Evolutionary conservation across 345 rosid species (phyloP).

Genomic region (Arabidopsis arenosa): DNA sequence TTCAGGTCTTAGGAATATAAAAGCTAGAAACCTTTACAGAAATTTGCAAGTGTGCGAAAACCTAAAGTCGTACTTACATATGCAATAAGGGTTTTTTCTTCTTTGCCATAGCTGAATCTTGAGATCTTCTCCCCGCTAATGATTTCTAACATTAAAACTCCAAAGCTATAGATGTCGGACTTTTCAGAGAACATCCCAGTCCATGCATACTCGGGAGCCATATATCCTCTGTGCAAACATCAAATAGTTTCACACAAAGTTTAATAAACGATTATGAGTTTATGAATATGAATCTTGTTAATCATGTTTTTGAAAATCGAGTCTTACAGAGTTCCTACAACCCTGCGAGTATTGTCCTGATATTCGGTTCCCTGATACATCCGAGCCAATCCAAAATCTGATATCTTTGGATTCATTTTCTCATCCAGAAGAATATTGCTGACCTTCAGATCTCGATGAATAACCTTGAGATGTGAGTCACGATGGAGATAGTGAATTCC

Average conservation of each 20-base stretch:
- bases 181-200: too few relatives aligned
- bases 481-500: conserved; percentile 37
- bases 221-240: conserved; percentile 9
- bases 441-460: conserved; percentile 36
- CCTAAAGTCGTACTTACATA: too few relatives aligned
- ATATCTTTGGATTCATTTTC: conserved; percentile 26
- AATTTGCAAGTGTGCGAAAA: too few relatives aligned
- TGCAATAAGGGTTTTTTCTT: too few relatives aligned
- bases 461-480: conserved; percentile 29
- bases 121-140: too few relatives aligned
- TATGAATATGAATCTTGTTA: neutral
- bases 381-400: conserved; percentile 40
- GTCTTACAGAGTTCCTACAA: conserved; percentile 41
- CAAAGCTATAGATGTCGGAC: too few relatives aligned
- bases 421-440: conserved; percentile 39
- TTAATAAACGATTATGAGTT: neutral
- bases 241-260: neutral
- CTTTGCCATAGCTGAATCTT: too few relatives aligned
- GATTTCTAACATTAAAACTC: too few relatives aligned
- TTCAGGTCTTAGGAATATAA: too few relatives aligned
- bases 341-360: conserved; percentile 34
- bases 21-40: too few relatives aligned
- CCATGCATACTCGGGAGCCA: too few relatives aligned
- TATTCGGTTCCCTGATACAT: conserved; percentile 29
- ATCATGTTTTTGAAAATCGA: fast-evolving